Evolutionary conservation across 2,329 filamentous ascomycete genomes (phyloP).

Genomic region (Akanthomyces lecanii): DNA sequence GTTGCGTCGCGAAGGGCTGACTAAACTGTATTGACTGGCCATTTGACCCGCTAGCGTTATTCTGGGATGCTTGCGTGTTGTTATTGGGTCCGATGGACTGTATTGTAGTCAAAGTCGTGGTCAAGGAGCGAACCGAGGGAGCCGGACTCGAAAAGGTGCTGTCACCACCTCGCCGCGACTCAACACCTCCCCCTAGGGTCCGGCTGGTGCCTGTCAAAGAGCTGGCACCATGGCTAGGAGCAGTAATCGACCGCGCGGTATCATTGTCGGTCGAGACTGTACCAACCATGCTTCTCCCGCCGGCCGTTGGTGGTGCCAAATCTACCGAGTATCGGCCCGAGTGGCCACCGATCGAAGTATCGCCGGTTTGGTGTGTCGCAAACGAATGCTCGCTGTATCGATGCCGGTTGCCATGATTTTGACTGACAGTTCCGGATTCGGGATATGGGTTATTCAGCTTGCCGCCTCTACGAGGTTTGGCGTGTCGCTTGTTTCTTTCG

Average conservation of each 20-base stretch:
- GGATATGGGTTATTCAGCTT: conserved; percentile 91
- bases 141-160: conserved; percentile 80
- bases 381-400: conserved; percentile 48
- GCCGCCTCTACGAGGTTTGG: conserved; percentile 50
- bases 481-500: conserved; percentile 39
- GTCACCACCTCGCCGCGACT: conserved; percentile 65
- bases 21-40: conserved; percentile 57
- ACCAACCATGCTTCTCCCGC: conserved; percentile 69
- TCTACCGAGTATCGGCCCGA: conserved; percentile 60
- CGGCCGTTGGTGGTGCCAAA: conserved; percentile 52
- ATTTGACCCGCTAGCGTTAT: conserved; percentile 27
- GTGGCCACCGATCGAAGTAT: conserved; percentile 48
- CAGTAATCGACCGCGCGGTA: conserved; percentile 67
- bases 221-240: conserved; percentile 67
- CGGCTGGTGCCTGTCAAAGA: conserved; percentile 69
- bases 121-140: conserved; percentile 73
- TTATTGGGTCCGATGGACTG: conserved; percentile 67
- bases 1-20: conserved; percentile 59
- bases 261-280: conserved; percentile 83
- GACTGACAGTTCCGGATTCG: conserved; percentile 61
- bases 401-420: conserved; percentile 22
- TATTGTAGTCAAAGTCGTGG: conserved; percentile 81
- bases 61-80: conserved; percentile 40
- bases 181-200: conserved; percentile 62
- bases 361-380: conserved; percentile 52